These are phyloP conservation scores for Pichia ethanolica DNA, from an alignment of 805 yeast genomes.

Conservation along the genomic window DNA sequence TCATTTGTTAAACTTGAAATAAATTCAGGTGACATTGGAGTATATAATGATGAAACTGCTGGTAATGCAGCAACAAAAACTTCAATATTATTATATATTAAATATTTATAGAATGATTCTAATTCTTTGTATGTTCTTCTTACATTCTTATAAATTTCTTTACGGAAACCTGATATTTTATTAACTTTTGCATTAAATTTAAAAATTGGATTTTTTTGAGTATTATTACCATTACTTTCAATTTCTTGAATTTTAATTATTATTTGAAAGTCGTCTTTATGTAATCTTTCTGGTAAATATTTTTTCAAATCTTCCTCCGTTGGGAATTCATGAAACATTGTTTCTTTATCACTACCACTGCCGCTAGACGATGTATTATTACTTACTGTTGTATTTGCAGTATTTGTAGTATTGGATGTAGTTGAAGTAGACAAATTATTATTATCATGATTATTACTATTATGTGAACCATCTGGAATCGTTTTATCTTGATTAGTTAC, in stretches of 20 bases:
- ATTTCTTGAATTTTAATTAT: constrained; percentile 54
- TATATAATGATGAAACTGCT: constrained; percentile 63
- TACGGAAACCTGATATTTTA: constrained; percentile 72
- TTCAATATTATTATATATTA: constrained; percentile 78
- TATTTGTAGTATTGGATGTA: not conserved
- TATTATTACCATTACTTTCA: constrained; percentile 53
- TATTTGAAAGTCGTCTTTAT: constrained; percentile 34
- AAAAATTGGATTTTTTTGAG: constrained; percentile 71
- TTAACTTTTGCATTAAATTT: constrained; percentile 52
- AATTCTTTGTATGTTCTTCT: constrained; percentile 79
- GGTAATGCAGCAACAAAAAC: constrained; percentile 92
- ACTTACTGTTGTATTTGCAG: not conserved
- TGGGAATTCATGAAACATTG: constrained; percentile 22
- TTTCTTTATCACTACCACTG: not conserved
- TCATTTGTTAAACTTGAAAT: constrained; percentile 43
- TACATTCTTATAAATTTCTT: constrained; percentile 58
- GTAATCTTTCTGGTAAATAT: constrained; percentile 45
- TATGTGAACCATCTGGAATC: not conserved
- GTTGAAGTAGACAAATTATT: constrained; percentile 9
- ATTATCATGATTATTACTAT: not conserved
- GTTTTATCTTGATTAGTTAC: not conserved
- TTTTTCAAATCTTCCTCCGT: constrained; percentile 36
- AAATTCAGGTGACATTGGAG: constrained; percentile 81
- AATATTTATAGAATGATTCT: constrained; percentile 64
- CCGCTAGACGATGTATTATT: not conserved